Conservation (phyloP, 106 monocot genomes). For the Allium fistulosum region DNA sequence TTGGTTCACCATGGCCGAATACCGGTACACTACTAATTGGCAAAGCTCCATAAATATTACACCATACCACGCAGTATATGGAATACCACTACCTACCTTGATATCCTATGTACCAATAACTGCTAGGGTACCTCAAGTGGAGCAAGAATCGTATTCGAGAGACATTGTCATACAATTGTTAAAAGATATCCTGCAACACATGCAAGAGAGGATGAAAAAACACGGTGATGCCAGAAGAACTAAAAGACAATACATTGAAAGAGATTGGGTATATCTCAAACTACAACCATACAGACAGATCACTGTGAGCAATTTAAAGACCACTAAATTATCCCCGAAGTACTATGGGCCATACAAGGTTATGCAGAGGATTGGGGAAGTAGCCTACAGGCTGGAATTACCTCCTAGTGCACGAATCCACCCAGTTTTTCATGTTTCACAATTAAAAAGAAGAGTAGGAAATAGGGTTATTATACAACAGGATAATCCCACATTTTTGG, state of each 20-base stretch:
- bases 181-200: background rate
- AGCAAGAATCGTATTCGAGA: background rate
- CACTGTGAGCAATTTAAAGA: background rate
- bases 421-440: slow-evolving; percentile 1
- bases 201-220: background rate
- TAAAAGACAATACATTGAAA: background rate
- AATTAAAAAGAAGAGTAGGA: background rate
- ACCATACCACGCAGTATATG: background rate
- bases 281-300: background rate
- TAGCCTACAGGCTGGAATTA: background rate
- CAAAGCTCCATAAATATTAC: background rate
- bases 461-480: background rate
- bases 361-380: background rate
- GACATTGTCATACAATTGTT: background rate
- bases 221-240: background rate
- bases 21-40: background rate
- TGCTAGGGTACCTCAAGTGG: background rate
- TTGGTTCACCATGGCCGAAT: background rate
- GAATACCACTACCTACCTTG: background rate
- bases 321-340: background rate
- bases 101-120: background rate
- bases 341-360: background rate
- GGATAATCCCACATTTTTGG: background rate
- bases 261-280: background rate
- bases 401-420: background rate